Conservation (phyloP, 345 rosid genomes). For the Reutealis trisperma region DNA sequence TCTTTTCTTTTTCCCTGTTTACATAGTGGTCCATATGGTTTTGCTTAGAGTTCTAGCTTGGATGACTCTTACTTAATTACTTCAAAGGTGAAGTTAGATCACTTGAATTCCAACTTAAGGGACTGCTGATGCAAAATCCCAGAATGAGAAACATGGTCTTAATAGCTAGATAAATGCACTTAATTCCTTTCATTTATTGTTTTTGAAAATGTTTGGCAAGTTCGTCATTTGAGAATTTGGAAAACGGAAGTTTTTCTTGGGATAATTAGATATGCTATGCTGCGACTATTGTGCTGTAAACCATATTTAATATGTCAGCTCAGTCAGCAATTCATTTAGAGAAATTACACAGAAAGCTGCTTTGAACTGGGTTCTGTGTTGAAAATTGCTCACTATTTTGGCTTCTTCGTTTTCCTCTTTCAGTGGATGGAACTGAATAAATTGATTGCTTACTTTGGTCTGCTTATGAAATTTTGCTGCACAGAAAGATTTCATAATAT, state of each 20-base stretch:
- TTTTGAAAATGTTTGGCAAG: not conserved
- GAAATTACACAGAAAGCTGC: constrained; percentile 6
- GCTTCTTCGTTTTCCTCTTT: constrained; percentile 16
- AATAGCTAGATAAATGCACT: not conserved
- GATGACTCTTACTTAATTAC: not conserved
- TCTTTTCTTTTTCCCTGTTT: no score
- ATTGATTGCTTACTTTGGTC: constrained; percentile 7
- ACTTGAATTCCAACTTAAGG: constrained; percentile 13
- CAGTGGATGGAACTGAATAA: constrained; percentile 8
- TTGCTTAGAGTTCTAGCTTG: not conserved
- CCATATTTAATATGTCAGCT: not conserved
- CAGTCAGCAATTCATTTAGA: constrained; percentile 8
- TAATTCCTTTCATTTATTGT: not conserved
- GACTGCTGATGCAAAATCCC: not conserved
- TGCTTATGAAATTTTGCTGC: constrained; percentile 7
- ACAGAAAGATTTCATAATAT: constrained; percentile 6
- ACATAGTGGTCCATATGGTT: not conserved
- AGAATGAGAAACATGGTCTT: not conserved
- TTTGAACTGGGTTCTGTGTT: constrained; percentile 6
- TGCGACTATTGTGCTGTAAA: not conserved
- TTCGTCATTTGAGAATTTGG: not conserved
- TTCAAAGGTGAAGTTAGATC: constrained; percentile 1
- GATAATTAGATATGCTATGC: not conserved
- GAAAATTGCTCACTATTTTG: constrained; percentile 13
- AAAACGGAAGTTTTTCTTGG: not conserved